These are phyloP conservation scores for Typha latifolia DNA, from an alignment of 176 grass and related monocot species.

Conservation along the genomic window DNA sequence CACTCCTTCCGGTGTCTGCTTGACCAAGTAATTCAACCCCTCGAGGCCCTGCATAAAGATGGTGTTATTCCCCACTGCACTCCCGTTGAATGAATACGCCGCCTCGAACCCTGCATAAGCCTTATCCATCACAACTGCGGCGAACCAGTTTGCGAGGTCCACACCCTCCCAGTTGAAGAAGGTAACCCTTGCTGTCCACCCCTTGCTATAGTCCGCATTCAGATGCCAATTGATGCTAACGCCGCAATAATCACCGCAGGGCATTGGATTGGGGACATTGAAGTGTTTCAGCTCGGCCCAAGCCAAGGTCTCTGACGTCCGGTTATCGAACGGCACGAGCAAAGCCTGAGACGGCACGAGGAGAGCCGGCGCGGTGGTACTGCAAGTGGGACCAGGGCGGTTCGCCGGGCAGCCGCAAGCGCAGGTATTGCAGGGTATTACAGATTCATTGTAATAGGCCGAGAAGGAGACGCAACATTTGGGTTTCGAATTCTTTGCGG, in stretches of 20 bases:
- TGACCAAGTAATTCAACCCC: constrained; percentile 83
- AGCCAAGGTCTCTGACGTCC: constrained; percentile 49
- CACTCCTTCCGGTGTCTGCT: constrained; percentile 66
- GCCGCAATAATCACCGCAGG: constrained; percentile 72
- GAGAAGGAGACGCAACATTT: constrained; percentile 97
- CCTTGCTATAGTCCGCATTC: constrained; percentile 65
- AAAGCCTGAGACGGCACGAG: constrained; percentile 66
- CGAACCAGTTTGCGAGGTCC: constrained; percentile 67
- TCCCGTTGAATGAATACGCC: constrained; percentile 76
- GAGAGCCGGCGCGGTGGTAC: constrained; percentile 54
- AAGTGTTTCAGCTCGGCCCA: constrained; percentile 87
- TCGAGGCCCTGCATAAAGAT: constrained; percentile 75
- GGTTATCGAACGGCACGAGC: constrained; percentile 77
- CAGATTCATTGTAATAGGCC: constrained; percentile 77
- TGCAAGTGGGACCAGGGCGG: constrained; percentile 46
- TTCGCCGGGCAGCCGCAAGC: constrained; percentile 63
- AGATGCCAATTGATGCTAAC: constrained; percentile 97
- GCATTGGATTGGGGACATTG: constrained; percentile 47
- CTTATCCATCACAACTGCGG: constrained; percentile 75
- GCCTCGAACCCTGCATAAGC: constrained; percentile 68
- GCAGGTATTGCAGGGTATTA: constrained; percentile 81
- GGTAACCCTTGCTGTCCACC: constrained; percentile 81
- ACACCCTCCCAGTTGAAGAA: constrained; percentile 87
- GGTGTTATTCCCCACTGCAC: constrained; percentile 45
- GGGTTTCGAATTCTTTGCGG: constrained; percentile 35